Conservation (phyloP, 305 asterid genomes). For the Petunia hybrid region DNA sequence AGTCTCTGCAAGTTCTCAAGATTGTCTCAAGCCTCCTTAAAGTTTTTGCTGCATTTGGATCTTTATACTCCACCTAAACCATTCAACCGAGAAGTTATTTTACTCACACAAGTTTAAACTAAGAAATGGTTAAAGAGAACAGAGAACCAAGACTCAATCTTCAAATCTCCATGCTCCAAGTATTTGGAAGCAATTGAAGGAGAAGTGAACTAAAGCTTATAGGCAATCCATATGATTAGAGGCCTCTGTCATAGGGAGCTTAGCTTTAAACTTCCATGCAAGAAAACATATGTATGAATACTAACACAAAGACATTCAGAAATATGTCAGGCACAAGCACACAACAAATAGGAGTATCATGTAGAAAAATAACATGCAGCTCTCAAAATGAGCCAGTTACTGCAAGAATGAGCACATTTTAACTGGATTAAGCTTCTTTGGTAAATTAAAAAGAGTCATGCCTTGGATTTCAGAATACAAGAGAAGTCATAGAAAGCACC, state of each 20-base stretch:
- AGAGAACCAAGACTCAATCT: neutral
- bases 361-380: neutral
- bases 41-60: conserved; percentile 82
- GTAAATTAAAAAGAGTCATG: conserved; percentile 36
- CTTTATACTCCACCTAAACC: conserved; percentile 66
- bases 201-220: neutral
- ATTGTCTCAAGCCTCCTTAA: conserved; percentile 61
- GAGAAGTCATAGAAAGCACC: conserved; percentile 87
- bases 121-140: neutral
- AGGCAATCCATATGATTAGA: neutral
- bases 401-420: neutral
- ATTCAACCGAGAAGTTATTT: neutral
- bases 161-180: too few species aligned
- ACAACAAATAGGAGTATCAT: neutral
- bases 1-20: conserved; percentile 78
- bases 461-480: conserved; percentile 81
- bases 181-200: neutral
- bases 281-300: neutral
- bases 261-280: neutral
- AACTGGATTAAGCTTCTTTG: neutral
- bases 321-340: neutral
- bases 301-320: neutral
- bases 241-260: neutral
- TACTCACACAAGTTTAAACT: neutral
- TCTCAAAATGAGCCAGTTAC: neutral